Conservation (phyloP, 1,284 basidiomycete genomes). For the Porogramme epimiltina region DNA sequence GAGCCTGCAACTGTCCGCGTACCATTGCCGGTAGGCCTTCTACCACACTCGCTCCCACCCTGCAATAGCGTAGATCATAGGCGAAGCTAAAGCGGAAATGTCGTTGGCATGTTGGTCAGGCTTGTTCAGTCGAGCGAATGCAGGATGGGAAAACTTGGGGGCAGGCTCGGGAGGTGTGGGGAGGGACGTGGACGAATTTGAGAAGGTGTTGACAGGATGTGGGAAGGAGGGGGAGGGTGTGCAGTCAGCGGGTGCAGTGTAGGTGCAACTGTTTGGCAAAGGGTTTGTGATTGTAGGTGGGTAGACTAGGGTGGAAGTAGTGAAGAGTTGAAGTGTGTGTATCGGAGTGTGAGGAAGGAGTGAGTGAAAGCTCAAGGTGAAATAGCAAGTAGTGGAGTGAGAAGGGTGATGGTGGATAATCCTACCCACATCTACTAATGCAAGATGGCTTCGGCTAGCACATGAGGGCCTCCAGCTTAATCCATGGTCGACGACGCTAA, state of each 20-base stretch:
- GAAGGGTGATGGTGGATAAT: too few relatives aligned
- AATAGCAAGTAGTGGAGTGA: too few relatives aligned
- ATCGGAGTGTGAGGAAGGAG: too few relatives aligned
- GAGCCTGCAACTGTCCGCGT: constrained; percentile 91
- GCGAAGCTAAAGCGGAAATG: constrained; percentile 4
- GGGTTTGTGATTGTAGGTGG: too few relatives aligned
- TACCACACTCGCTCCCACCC: constrained; percentile 82
- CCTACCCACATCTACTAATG: too few relatives aligned
- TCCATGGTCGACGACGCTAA: too few relatives aligned
- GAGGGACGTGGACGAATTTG: constrained; percentile 33
- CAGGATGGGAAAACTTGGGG: constrained; percentile 9
- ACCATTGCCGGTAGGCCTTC: constrained; percentile 97
- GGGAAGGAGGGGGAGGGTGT: constrained; percentile 36
- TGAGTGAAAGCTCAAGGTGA: too few relatives aligned
- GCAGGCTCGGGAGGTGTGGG: constrained; percentile 4
- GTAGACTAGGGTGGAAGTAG: too few relatives aligned
- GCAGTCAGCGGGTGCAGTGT: constrained; percentile 14
- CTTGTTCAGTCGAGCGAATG: neutral
- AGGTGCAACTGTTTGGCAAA: too few relatives aligned
- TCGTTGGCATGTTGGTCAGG: neutral
- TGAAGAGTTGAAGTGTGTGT: too few relatives aligned
- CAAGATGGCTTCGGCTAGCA: too few relatives aligned
- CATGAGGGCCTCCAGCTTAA: too few relatives aligned
- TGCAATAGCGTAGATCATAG: constrained; percentile 48
- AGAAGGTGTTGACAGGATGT: constrained; percentile 36